These are phyloP conservation scores for Aspergillus sp. DNA, from an alignment of 2,329 filamentous ascomycete species.

Conservation along the genomic window DNA sequence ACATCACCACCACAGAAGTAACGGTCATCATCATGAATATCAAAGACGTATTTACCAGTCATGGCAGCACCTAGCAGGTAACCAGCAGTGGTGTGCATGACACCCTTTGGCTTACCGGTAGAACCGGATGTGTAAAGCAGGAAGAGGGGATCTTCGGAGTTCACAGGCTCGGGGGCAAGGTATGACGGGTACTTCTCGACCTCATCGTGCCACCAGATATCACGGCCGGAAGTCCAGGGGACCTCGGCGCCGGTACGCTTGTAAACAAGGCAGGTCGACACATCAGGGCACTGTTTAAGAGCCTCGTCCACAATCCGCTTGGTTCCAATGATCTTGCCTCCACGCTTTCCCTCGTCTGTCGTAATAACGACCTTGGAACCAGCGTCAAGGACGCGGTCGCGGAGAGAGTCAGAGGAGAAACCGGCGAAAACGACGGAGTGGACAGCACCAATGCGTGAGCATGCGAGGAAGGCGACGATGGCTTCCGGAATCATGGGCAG, in stretches of 20 bases:
- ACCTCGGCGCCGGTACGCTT: constrained; percentile 94
- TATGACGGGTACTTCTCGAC: constrained; percentile 95
- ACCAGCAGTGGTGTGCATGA: constrained; percentile 95
- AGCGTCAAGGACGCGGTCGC: constrained; percentile 91
- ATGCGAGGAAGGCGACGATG: constrained; percentile 86
- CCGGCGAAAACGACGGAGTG: constrained; percentile 98
- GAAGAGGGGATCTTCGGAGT: constrained; percentile 94
- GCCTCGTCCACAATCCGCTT: constrained; percentile 99
- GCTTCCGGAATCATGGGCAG: constrained; percentile 99
- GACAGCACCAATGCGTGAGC: constrained; percentile 87
- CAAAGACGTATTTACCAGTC: constrained; percentile 98
- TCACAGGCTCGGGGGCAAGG: constrained; percentile 85
- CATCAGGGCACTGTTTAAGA: constrained; percentile 90
- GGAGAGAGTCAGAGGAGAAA: constrained; percentile 94
- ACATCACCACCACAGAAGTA: constrained; percentile 99
- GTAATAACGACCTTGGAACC: constrained; percentile 94
- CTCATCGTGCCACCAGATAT: constrained; percentile 99
- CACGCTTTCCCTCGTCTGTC: constrained; percentile 95
- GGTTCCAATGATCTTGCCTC: constrained; percentile 94
- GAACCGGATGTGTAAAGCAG: constrained; percentile 97
- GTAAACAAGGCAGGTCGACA: constrained; percentile 85
- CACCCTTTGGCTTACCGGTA: constrained; percentile 97
- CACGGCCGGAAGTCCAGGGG: constrained; percentile 85
- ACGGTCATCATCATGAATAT: constrained; percentile 89
- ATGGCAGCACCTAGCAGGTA: constrained; percentile 92